Evolutionary conservation across 2,329 filamentous ascomycete species (phyloP), one percentile per base, ranked within the genome.

Genomic region (Lachnellula occidentalis): DNA sequence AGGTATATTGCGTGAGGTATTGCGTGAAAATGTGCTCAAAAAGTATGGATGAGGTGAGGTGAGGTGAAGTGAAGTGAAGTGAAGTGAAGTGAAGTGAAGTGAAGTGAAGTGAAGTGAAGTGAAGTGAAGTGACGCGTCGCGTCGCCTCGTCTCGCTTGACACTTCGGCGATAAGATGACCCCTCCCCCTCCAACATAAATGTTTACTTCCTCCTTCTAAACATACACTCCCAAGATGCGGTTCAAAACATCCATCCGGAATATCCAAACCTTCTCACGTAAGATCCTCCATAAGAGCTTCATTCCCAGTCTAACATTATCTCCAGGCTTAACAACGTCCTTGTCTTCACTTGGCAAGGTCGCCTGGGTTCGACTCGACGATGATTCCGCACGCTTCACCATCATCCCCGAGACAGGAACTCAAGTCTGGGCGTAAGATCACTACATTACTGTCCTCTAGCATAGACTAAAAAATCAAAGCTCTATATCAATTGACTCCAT

Each of bases 361-460:
- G 70, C 70, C 49, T 70, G 68, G 67, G 65, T 70, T 8, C 88
- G 91, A 61, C 82, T 99, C 34, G 90, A 92, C 73, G 83, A 95
- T 73, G 86, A 92, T 56, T 86, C 86, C 53, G 86, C 92, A 54
- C 91, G 92, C 64, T 96, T 99, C 74, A 97, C 94, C 57, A 89
- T 97, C 66, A 92, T 97, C 58, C 92, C 94, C 1, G 91, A 96
- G 69, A 87, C 89, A 66, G 92, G 94, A 57, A 95, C 90, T 8
- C 92, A 97, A 77, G 92, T 97, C 52, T 99, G 94, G 94, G 90
- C 91, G 78, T 92, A 78, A 69, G 85, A 31, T 31, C 27, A 2
- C 8, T 83, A 9, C 11, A 19, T 12, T 43, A n/a, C n/a, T 19
- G 5, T 21, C 17, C 34, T 39, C 43, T 31, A 60, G 11, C 34